phyloP scores from a whole-genome alignment of 2,329 filamentous ascomycete species.

The Arthroderma sp. region DNA sequence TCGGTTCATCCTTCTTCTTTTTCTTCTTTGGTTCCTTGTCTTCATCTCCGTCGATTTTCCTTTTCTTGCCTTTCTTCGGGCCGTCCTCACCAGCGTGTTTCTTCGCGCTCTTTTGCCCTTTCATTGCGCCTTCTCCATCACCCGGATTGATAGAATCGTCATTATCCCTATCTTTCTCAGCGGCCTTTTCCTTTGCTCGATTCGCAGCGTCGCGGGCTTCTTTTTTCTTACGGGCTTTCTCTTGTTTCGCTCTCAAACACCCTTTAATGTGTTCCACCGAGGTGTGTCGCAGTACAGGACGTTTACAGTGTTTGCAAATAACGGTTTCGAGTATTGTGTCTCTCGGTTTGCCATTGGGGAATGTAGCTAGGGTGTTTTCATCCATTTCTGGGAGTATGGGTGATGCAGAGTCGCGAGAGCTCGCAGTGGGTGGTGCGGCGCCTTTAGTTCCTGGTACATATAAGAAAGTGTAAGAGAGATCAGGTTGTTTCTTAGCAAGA shows the following conservation, averaged over 20 bases:
- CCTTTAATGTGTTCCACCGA: slow-evolving; percentile 69
- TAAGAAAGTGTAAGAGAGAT: neutral
- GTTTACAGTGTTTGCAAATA: slow-evolving; percentile 89
- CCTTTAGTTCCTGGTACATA: slow-evolving; percentile 11
- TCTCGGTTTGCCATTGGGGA: slow-evolving; percentile 67
- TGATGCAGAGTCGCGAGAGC: slow-evolving; percentile 24
- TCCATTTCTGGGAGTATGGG: slow-evolving; percentile 49
- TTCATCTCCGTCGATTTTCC: slow-evolving; percentile 57
- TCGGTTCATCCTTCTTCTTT: slow-evolving; percentile 90
- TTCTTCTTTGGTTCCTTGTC: slow-evolving; percentile 76
- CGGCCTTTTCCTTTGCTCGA: slow-evolving; percentile 41
- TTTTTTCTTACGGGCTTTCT: slow-evolving; percentile 65
- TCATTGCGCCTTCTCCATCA: slow-evolving; percentile 29
- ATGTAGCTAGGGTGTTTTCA: slow-evolving; percentile 62
- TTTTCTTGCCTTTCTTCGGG: slow-evolving; percentile 57
- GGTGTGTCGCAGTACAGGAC: slow-evolving; percentile 62
- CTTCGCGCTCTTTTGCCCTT: slow-evolving; percentile 51
- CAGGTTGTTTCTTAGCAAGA: too few relatives aligned
- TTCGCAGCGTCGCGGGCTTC: slow-evolving; percentile 59
- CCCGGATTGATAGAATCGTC: slow-evolving; percentile 16
- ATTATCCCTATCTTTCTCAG: slow-evolving; percentile 33
- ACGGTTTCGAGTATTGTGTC: slow-evolving; percentile 68
- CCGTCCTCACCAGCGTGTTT: slow-evolving; percentile 48
- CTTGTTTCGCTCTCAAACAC: slow-evolving; percentile 73
- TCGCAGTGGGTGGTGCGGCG: slow-evolving; percentile 17